Evolutionary conservation across 2,329 filamentous ascomycete genomes (phyloP).

Genomic region (Aschersonia sp.): DNA sequence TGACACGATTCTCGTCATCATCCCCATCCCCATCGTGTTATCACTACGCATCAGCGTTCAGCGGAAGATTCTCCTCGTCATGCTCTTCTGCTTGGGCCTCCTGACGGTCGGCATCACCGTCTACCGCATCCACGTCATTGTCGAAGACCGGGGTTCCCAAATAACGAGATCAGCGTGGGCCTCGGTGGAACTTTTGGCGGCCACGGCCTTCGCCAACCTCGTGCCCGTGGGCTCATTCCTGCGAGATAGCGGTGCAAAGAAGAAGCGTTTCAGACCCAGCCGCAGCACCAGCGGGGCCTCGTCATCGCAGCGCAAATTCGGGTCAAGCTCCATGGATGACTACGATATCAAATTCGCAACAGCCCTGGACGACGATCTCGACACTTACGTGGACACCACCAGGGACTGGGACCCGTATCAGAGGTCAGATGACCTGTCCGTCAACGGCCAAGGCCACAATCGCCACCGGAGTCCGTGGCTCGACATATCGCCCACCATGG

Average conservation of each 20-base stretch:
- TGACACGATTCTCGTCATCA: conserved; percentile 68
- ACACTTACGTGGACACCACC: conserved; percentile 2
- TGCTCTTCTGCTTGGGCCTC: conserved; percentile 67
- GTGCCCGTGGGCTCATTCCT: conserved; percentile 83
- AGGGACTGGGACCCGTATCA: conserved; percentile 1
- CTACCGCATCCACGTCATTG: conserved; percentile 62
- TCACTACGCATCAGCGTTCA: conserved; percentile 58
- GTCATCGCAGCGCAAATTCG: conserved; percentile 10
- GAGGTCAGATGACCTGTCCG: neutral
- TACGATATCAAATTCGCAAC: conserved; percentile 6
- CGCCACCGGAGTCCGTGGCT: neutral
- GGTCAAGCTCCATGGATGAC: conserved; percentile 5
- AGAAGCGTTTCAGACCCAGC: conserved; percentile 58
- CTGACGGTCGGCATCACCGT: conserved; percentile 62
- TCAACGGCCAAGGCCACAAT: neutral
- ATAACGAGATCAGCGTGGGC: conserved; percentile 76
- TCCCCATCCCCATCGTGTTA: conserved; percentile 79
- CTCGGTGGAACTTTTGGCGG: conserved; percentile 75
- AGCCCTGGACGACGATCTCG: conserved; percentile 1
- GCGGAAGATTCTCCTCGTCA: conserved; percentile 61
- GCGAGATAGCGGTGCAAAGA: conserved; percentile 75
- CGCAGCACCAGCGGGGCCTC: conserved; percentile 16
- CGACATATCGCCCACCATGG: conserved; percentile 6
- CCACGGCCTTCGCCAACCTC: conserved; percentile 70
- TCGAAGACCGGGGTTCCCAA: conserved; percentile 54